phyloP scores from a whole-genome alignment of 192 early-diverging fungal species.

The Coemansia javaensis region DNA sequence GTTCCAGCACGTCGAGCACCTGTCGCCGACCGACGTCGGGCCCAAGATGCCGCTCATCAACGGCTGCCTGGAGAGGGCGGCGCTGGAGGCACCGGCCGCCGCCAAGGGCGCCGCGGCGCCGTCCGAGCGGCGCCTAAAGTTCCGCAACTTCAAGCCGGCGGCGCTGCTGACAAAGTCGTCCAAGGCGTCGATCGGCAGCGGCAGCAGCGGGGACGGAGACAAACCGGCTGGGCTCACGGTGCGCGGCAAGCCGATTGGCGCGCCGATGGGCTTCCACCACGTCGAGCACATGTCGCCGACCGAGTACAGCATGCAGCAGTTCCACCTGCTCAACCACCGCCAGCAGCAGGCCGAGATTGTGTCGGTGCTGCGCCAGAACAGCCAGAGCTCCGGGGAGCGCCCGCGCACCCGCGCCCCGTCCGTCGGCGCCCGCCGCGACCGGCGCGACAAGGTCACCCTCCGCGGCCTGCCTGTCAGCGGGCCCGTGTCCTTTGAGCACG shows the following conservation, averaged over 20 bases:
- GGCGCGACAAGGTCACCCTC: slow-evolving; percentile 29
- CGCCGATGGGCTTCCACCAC: slow-evolving; percentile 37
- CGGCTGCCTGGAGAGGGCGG: not conserved
- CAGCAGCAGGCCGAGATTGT: slow-evolving; percentile 46
- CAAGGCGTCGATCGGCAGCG: slow-evolving; percentile 11
- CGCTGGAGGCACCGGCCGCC: not conserved
- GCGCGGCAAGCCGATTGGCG: slow-evolving; percentile 33
- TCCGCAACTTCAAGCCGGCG: slow-evolving; percentile 41
- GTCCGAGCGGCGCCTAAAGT: slow-evolving; percentile 24
- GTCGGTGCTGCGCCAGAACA: slow-evolving; percentile 31
- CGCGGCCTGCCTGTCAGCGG: slow-evolving; percentile 44
- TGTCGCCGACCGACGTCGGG: slow-evolving; percentile 32
- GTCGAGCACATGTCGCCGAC: slow-evolving; percentile 39
- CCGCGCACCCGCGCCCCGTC: slow-evolving; percentile 6
- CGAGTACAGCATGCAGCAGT: slow-evolving; percentile 41
- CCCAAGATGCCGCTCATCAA: slow-evolving; percentile 41
- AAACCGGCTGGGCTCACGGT: slow-evolving; percentile 9
- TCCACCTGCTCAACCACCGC: slow-evolving; percentile 47
- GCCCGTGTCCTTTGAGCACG: slow-evolving; percentile 42
- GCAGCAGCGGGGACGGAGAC: not conserved
- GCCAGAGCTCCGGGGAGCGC: not conserved
- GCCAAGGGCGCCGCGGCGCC: not conserved
- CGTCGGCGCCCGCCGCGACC: not conserved
- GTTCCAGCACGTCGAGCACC: slow-evolving; percentile 47
- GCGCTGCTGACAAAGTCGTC: slow-evolving; percentile 32